A percentile compares a stretch with the other conserved stretches of the same genome.
phyloP scores from a whole-genome alignment of 192 early-diverging fungal species.

The Gigaspora rosea region DNA sequence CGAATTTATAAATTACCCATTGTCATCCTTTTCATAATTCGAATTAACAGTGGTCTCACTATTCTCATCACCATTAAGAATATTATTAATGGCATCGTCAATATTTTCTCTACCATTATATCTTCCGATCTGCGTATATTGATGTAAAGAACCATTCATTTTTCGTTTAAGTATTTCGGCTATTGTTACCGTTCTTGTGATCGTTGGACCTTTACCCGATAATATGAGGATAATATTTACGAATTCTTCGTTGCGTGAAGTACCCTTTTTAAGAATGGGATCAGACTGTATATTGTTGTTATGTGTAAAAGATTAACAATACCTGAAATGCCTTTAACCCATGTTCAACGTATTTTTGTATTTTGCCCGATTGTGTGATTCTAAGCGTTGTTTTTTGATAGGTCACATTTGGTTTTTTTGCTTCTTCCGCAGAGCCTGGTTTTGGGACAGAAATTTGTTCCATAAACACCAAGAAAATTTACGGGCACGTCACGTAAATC shows the following conservation, averaged over 20 bases:
- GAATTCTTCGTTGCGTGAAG: not conserved
- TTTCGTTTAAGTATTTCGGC: conserved; percentile 67
- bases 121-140: conserved; percentile 56
- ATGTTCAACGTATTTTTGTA: not conserved
- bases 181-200: conserved; percentile 67
- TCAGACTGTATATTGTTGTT: not conserved
- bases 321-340: not conserved
- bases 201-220: conserved; percentile 44
- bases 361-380: conserved; percentile 9
- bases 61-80: not conserved
- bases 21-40: not conserved
- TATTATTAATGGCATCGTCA: not conserved
- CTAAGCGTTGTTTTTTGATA: not conserved
- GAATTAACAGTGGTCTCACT: not conserved
- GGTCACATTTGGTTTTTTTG: too few species aligned
- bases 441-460: too few species aligned
- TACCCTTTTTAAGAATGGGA: not conserved
- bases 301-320: not conserved
- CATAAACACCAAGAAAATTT: too few species aligned
- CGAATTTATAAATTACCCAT: not conserved
- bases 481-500: too few species aligned
- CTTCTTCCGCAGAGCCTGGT: too few species aligned
- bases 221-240: not conserved
- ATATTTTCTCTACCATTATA: not conserved
- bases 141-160: conserved; percentile 52